Conservation (phyloP, 164 flowering plant species). For the Echeveria elegans region DNA sequence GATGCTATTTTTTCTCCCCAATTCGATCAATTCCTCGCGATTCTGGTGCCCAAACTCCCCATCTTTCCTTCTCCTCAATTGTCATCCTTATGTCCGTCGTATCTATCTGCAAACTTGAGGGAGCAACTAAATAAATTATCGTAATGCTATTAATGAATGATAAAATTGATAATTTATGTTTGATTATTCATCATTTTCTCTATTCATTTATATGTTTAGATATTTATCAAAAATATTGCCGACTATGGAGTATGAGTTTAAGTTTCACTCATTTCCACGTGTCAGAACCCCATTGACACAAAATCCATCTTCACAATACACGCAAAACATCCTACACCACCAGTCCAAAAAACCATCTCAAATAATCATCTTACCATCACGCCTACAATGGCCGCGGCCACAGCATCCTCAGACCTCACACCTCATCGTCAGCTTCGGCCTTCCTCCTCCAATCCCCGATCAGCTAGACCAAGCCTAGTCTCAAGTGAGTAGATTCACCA, state of each 20-base stretch:
- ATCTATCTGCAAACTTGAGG: no score
- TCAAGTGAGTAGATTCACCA: conserved; percentile 33
- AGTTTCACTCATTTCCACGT: conserved; percentile 35
- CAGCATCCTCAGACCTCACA: conserved; percentile 48
- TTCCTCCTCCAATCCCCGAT: conserved; percentile 15
- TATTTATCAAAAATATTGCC: no score
- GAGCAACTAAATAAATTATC: no score
- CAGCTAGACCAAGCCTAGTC: conserved; percentile 23
- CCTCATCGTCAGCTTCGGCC: conserved; percentile 41
- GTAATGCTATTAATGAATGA: no score
- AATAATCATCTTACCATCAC: neutral
- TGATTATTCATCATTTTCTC: no score
- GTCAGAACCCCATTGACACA: conserved; percentile 34
- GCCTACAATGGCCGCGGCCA: conserved; percentile 33
- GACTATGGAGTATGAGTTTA: neutral
- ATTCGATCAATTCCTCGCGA: no score
- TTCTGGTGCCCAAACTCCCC: no score
- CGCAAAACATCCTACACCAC: conserved; percentile 18
- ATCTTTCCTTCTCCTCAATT: no score
- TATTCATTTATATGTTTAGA: no score
- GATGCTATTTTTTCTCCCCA: no score
- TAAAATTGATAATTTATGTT: no score
- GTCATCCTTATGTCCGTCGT: no score
- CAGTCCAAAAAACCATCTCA: conserved; percentile 1
- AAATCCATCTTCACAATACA: conserved; percentile 34